Percentiles rank a stretch among this genome's conserved stretches.
Conservation (phyloP, 2,329 filamentous ascomycete species). For the Cordyceps militaris region DNA sequence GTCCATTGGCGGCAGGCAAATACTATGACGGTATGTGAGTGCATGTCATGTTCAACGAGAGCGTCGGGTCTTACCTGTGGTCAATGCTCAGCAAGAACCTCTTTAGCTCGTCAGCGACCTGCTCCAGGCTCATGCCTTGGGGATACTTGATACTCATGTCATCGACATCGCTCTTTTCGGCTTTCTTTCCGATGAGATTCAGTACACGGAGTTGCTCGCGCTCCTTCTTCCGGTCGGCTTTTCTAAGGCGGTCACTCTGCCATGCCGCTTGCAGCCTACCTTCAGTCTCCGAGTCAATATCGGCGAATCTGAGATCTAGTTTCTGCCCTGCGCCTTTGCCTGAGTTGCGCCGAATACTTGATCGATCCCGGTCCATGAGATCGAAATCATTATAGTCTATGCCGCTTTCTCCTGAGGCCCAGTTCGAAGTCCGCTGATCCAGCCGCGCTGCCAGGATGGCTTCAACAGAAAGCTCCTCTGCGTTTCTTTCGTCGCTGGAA, state of each 20-base stretch:
- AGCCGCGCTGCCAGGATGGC: not conserved
- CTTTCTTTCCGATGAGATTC: constrained; percentile 56
- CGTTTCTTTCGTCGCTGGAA: not conserved
- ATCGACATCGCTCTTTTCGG: constrained; percentile 44
- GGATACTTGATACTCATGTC: constrained; percentile 66
- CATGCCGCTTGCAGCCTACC: constrained; percentile 51
- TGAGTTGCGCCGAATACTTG: constrained; percentile 55
- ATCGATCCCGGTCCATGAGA: constrained; percentile 73
- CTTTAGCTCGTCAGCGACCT: constrained; percentile 66
- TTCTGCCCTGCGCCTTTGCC: constrained; percentile 54
- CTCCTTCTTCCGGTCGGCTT: constrained; percentile 61
- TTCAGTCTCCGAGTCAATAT: constrained; percentile 62
- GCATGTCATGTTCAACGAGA: not conserved
- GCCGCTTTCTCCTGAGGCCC: not conserved
- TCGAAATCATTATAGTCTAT: constrained; percentile 62
- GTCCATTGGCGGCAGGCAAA: constrained; percentile 69
- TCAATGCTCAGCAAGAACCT: constrained; percentile 59
- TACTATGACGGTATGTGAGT: constrained; percentile 46
- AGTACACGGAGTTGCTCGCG: constrained; percentile 61
- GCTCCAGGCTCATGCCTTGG: constrained; percentile 61
- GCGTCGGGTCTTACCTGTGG: constrained; percentile 43
- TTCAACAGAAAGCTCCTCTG: not conserved
- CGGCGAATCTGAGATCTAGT: constrained; percentile 36
- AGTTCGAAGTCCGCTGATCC: constrained; percentile 32
- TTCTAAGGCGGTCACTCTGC: constrained; percentile 63